These are phyloP conservation scores for Handroanthus guayacan DNA, from an alignment of 257 asterid genomes.

Conservation along the genomic window DNA sequence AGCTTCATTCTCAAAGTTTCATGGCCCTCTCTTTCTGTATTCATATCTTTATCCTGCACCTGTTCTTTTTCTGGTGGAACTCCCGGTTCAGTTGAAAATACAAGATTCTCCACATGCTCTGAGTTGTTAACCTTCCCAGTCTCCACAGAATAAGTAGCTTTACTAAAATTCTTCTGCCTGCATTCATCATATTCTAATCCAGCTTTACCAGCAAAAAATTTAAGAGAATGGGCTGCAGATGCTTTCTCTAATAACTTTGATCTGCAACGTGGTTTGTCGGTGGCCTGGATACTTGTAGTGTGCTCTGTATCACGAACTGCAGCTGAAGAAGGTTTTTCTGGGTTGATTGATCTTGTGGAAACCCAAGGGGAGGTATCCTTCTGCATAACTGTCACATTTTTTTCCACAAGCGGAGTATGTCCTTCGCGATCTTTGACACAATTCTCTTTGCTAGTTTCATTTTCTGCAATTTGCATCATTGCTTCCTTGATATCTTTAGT, in stretches of 20 bases:
- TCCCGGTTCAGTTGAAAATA: conserved; percentile 45
- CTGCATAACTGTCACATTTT: conserved; percentile 43
- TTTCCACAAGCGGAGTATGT: conserved; percentile 44
- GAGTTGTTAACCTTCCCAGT: conserved; percentile 44
- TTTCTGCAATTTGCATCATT: conserved; percentile 42
- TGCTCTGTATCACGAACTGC: conserved; percentile 50
- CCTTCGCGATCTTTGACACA: conserved; percentile 42
- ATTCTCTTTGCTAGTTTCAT: conserved; percentile 41
- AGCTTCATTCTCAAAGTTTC: conserved; percentile 72
- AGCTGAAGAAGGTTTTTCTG: conserved; percentile 44
- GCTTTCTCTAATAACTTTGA: conserved; percentile 49
- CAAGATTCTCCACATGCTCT: conserved; percentile 45
- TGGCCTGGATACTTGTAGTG: conserved; percentile 45
- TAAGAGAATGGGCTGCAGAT: conserved; percentile 53
- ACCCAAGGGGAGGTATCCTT: conserved; percentile 66
- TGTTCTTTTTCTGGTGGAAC: conserved; percentile 44
- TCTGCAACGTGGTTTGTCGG: conserved; percentile 37
- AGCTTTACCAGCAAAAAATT: conserved; percentile 43
- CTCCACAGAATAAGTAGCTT: conserved; percentile 34
- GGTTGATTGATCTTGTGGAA: conserved; percentile 60
- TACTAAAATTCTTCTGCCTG: conserved; percentile 37
- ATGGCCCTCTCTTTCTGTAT: conserved; percentile 55
- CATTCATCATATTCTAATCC: conserved; percentile 39
- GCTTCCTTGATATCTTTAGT: conserved; percentile 43
- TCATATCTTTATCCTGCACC: conserved; percentile 45